Base-by-base conservation (phyloP, 2,329 filamentous ascomycete genomes). In the Exophiala viscosa region DNA sequence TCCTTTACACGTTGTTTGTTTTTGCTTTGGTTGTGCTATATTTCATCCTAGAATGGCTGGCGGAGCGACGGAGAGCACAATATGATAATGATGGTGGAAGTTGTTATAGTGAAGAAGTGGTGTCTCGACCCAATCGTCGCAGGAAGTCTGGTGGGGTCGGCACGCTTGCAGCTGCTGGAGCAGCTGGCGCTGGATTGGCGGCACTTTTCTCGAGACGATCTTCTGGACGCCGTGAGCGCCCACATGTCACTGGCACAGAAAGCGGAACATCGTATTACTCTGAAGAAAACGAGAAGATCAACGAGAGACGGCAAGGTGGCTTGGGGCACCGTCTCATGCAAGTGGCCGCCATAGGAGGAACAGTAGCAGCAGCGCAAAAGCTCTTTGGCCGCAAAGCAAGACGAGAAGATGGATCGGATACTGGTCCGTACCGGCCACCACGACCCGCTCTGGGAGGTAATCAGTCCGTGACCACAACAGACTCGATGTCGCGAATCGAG, bases 1-100 rank as follows among this genome's bases (percentile, higher is more conserved):
- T 99, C 47, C 75, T 97, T 3, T 99, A 87, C 65, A 80, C 91
- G 0, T 58, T 97, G 0, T 92, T 86, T 76, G 86, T 87, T 67
- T 81, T 83, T 23, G 77, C 87, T 14, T 73, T 96, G 32, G 61
- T 96, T 13, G 64, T 90, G 1, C 59, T 83, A 11, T 96, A 90
- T 70, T 95, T 97, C 63, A 75, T 92, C 50, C 75, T 96, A 32
- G 86, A 86, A 59, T 95, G 88, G 69, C 76, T 82, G 69, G 85
- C 73, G 70, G 83, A 71, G 70, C 81, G 65, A 62, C 78, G 66
- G 65, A 74, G 64, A 72, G 73, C 69, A 54, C 78, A 79, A 60
- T 76, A 82, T 39, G 80, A 82, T 62, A 73, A 80, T 60, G 74
- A 78, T 49, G 81, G 81, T 33, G 80, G 81, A 32, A 80, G 84